These are phyloP conservation scores for Cyberlindnera subsufficiens DNA, from an alignment of 805 yeast species.

Conservation along the genomic window DNA sequence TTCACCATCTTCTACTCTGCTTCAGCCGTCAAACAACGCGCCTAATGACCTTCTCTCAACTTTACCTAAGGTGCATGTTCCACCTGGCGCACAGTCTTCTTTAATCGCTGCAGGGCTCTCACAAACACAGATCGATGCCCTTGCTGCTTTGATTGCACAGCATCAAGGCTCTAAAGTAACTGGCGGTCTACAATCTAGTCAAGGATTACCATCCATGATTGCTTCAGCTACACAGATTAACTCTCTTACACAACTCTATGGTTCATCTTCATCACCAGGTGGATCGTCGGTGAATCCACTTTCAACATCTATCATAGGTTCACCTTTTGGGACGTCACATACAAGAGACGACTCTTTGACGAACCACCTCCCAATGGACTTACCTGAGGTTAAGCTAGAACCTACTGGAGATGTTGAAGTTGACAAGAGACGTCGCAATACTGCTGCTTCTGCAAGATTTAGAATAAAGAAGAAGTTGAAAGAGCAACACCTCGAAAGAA, in stretches of 20 bases:
- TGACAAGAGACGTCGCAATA: slow-evolving; percentile 80
- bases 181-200: too few species aligned
- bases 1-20: not conserved
- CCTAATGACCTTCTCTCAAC: slow-evolving; percentile 30
- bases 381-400: slow-evolving; percentile 11
- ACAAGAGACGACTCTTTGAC: slow-evolving; percentile 1
- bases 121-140: slow-evolving; percentile 64
- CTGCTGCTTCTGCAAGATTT: slow-evolving; percentile 93
- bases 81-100: slow-evolving; percentile 64
- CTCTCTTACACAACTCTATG: not conserved
- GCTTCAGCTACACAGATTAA: too few species aligned
- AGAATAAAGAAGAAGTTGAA: slow-evolving; percentile 86
- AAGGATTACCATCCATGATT: too few species aligned
- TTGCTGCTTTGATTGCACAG: slow-evolving; percentile 69
- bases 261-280: too few species aligned
- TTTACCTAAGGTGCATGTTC: slow-evolving; percentile 61
- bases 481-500: slow-evolving; percentile 86
- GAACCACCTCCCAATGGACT: not conserved
- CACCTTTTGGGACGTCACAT: not conserved
- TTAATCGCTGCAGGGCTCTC: slow-evolving; percentile 61
- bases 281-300: too few species aligned
- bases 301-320: too few species aligned
- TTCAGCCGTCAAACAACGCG: slow-evolving; percentile 8
- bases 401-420: slow-evolving; percentile 35
- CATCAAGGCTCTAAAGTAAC: slow-evolving; percentile 35